Evolutionary conservation across 805 yeast species (phyloP).

Genomic region (Nematodospora valgi): DNA sequence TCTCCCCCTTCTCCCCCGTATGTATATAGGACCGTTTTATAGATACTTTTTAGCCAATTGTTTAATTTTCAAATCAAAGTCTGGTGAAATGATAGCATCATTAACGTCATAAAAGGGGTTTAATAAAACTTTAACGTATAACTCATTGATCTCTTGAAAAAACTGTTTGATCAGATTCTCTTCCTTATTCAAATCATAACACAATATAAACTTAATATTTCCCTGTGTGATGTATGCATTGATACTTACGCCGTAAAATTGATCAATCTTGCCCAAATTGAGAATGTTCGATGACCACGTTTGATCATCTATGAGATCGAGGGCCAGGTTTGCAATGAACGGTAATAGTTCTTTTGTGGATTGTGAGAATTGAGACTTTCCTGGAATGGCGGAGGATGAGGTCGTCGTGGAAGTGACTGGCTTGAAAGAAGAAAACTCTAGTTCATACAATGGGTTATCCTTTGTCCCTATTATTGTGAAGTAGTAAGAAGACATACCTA

Average conservation of each 20-base stretch:
- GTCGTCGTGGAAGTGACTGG: constrained; percentile 11
- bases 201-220: constrained; percentile 73
- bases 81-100: constrained; percentile 68
- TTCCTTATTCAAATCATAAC: constrained; percentile 30
- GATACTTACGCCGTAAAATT: constrained; percentile 77
- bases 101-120: constrained; percentile 83
- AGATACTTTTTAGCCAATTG: constrained; percentile 73
- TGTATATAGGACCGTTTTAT: constrained; percentile 18
- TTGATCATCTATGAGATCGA: constrained; percentile 86
- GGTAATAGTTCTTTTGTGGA: constrained; percentile 80
- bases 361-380: constrained; percentile 58
- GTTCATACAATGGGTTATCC: constrained; percentile 83
- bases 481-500: constrained; percentile 54
- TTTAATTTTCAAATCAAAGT: constrained; percentile 73
- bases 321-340: constrained; percentile 80
- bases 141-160: constrained; percentile 79
- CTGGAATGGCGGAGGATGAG: constrained; percentile 28
- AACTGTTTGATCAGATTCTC: constrained; percentile 74
- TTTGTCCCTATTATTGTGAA: constrained; percentile 83
- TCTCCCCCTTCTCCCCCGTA: not conserved
- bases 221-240: constrained; percentile 88
- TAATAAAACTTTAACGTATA: constrained; percentile 79
- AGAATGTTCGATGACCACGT: constrained; percentile 73
- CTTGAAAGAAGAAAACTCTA: constrained; percentile 76
- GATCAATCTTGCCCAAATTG: constrained; percentile 76